Percentiles rank a stretch among this genome's conserved stretches.
phyloP scores from a whole-genome alignment of 1,284 basidiomycete species.

The Phellinidium pouzarii region DNA sequence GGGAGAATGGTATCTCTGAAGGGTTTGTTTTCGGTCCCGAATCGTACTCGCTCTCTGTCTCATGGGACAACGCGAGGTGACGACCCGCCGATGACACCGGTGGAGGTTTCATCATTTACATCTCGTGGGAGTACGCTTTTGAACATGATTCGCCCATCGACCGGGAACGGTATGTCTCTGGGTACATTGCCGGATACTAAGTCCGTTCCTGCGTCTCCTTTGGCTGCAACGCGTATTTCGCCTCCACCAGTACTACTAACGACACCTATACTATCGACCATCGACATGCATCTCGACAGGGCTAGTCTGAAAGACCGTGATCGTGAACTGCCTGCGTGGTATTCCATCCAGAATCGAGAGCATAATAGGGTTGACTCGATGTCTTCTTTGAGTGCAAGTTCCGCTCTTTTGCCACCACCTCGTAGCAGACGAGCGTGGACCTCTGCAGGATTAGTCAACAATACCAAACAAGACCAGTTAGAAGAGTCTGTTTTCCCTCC shows the following conservation, averaged over 20 bases:
- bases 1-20: conserved; percentile 46
- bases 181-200: conserved; percentile 24
- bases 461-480: conserved; percentile 1
- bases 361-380: conserved; percentile 13
- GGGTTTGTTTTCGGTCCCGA: conserved; percentile 44
- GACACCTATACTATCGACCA: conserved; percentile 10
- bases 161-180: conserved; percentile 28
- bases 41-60: conserved; percentile 37
- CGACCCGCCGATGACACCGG: conserved; percentile 13
- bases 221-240: not conserved
- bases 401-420: conserved; percentile 58
- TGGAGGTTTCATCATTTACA: conserved; percentile 31
- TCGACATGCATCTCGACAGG: conserved; percentile 16
- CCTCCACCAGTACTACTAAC: conserved; percentile 5
- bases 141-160: conserved; percentile 40
- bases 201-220: conserved; percentile 22
- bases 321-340: conserved; percentile 15
- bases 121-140: conserved; percentile 48
- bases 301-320: conserved; percentile 9
- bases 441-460: conserved; percentile 24
- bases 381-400: conserved; percentile 31
- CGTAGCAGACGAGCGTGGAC: conserved; percentile 47
- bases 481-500: conserved; percentile 1
- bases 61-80: conserved; percentile 33
- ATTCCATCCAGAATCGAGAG: conserved; percentile 12